Percentiles rank a stretch among this genome's conserved stretches.
phyloP scores from a whole-genome alignment of 768 basidiomycete genomes.

The Pisolithus albus region DNA sequence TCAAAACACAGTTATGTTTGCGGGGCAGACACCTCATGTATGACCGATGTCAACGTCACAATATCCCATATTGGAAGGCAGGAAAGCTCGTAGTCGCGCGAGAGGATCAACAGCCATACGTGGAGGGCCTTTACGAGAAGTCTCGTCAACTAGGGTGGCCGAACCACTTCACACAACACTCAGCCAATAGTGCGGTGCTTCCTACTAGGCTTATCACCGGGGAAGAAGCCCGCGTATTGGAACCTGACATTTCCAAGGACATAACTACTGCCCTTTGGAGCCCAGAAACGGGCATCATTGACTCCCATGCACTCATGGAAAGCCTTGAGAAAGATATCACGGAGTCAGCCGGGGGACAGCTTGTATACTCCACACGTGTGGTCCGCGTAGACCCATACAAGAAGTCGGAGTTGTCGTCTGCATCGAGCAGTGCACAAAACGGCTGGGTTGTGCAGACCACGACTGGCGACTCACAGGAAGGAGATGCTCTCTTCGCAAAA shows the following conservation, averaged over 20 bases:
- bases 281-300: constrained; percentile 84
- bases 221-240: constrained; percentile 61
- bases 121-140: constrained; percentile 62
- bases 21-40: constrained; percentile 84
- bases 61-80: constrained; percentile 62
- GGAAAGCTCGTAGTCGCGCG: constrained; percentile 90
- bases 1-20: constrained; percentile 83
- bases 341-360: constrained; percentile 58
- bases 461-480: constrained; percentile 41
- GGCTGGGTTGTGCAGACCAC: constrained; percentile 89
- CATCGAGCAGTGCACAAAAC: constrained; percentile 30
- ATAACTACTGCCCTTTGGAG: constrained; percentile 74
- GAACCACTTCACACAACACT: constrained; percentile 27
- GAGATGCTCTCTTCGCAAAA: constrained; percentile 64
- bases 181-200: constrained; percentile 32
- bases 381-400: constrained; percentile 74
- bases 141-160: constrained; percentile 50
- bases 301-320: constrained; percentile 80
- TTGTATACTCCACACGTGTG: constrained; percentile 74
- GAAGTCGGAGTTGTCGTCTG: constrained; percentile 21
- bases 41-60: constrained; percentile 53
- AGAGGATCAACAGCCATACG: constrained; percentile 57
- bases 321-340: constrained; percentile 76
- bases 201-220: constrained; percentile 66
- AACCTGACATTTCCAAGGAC: constrained; percentile 72